Evolutionary conservation across 75 land plant species (phyloP).

Genomic region (Gnetum montanum): DNA sequence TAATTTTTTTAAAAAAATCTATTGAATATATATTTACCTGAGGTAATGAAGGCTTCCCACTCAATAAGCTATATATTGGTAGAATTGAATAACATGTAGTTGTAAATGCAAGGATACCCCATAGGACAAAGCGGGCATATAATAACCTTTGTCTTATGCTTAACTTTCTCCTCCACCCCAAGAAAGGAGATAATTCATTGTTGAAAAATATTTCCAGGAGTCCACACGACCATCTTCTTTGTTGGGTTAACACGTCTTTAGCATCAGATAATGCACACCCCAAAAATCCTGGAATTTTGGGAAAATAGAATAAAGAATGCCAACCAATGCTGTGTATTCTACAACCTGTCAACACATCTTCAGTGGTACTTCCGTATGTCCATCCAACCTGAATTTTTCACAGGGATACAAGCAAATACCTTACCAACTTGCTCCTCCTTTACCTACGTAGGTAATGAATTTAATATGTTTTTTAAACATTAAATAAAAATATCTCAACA

Average conservation of each 20-base stretch:
- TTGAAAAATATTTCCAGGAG: constrained; percentile 20
- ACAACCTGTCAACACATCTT: constrained; percentile 31
- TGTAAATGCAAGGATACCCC: constrained; percentile 11
- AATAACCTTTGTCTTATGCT: constrained; percentile 16
- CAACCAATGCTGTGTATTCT: constrained; percentile 27
- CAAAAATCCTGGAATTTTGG: constrained; percentile 22
- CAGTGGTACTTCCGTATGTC: constrained; percentile 28
- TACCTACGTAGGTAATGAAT: too few species aligned
- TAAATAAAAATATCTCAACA: neutral
- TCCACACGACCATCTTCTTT: constrained; percentile 37
- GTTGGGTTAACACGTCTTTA: constrained; percentile 14
- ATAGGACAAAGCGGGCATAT: constrained; percentile 3
- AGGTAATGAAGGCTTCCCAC: constrained; percentile 16
- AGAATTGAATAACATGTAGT: constrained; percentile 14
- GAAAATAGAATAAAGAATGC: constrained; percentile 12
- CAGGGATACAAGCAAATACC: neutral
- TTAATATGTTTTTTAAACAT: neutral
- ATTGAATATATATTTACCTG: constrained; percentile 10
- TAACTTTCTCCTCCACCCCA: neutral
- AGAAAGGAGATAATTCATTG: constrained; percentile 8
- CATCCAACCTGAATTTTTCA: constrained; percentile 25
- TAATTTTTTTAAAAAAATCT: neutral
- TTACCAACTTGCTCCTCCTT: neutral
- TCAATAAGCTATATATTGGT: constrained; percentile 17
- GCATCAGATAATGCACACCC: constrained; percentile 18